A percentile compares a stretch with the other conserved stretches of the same genome.
Conservation (phyloP, 495 filamentous ascomycete genomes). For the Penicillium pancosmium region DNA sequence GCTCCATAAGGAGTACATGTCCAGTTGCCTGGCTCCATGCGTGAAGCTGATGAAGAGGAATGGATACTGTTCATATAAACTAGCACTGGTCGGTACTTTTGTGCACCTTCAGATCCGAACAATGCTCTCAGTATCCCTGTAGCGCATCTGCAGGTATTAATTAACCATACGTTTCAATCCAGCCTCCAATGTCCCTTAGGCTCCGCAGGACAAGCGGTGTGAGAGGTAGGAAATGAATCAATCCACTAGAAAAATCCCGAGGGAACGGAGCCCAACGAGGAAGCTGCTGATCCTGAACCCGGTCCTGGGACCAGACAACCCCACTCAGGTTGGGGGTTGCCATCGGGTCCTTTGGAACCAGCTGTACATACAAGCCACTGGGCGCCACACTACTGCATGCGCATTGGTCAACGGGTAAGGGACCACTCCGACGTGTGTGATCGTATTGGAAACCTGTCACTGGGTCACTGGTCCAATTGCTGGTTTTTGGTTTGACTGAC, state of each 20-base stretch:
- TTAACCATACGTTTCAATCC: not conserved
- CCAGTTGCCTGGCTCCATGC: not conserved
- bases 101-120: not conserved
- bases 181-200: not conserved
- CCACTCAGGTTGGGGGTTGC: constrained; percentile 22
- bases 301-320: constrained; percentile 12
- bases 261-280: constrained; percentile 30
- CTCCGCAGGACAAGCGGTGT: constrained; percentile 32
- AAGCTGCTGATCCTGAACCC: constrained; percentile 28
- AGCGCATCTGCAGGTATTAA: not conserved
- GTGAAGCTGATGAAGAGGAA: not conserved
- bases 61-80: not conserved
- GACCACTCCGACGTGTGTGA: constrained; percentile 10
- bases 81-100: not conserved
- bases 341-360: constrained; percentile 16
- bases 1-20: not conserved
- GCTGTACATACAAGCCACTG: constrained; percentile 26
- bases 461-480: constrained; percentile 14
- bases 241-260: constrained; percentile 28
- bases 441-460: constrained; percentile 16
- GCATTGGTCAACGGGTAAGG: constrained; percentile 18
- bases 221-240: constrained; percentile 16
- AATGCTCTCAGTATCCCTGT: no score
- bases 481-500: constrained; percentile 23
- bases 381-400: constrained; percentile 21